Percentiles rank a stretch among this genome's conserved stretches.
Conservation (phyloP, 2,329 filamentous ascomycete species). For the Cryoendolithus antarcticus region DNA sequence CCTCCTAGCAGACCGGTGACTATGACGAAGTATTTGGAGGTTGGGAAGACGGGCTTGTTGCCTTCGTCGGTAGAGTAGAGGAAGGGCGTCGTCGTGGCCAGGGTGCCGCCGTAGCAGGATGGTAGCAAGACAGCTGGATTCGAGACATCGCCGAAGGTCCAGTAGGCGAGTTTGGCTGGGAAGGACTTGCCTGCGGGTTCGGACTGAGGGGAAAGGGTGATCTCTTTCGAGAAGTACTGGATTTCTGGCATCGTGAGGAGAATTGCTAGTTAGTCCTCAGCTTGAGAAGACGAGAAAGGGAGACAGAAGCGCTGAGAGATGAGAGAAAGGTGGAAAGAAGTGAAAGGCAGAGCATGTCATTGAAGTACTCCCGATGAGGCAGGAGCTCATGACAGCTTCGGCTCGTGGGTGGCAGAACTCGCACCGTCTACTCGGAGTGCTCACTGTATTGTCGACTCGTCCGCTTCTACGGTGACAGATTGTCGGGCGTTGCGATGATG, state of each 20-base stretch:
- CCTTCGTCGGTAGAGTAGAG: slow-evolving; percentile 23
- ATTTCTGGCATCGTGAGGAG: slow-evolving; percentile 13
- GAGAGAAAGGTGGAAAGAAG: too few species aligned
- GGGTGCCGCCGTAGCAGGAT: slow-evolving; percentile 43
- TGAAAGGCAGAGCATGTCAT: too few species aligned
- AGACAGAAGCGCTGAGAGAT: too few species aligned
- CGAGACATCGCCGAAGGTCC: slow-evolving; percentile 28
- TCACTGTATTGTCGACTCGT: too few species aligned
- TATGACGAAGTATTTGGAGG: background rate
- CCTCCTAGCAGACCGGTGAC: background rate
- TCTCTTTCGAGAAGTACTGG: slow-evolving; percentile 14
- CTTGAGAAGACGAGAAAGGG: background rate
- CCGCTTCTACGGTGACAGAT: too few species aligned
- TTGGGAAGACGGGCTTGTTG: slow-evolving; percentile 31
- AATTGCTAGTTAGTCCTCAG: too few species aligned
- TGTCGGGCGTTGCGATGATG: too few species aligned
- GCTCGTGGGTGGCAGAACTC: too few species aligned
- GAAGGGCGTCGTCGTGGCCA: slow-evolving; percentile 39
- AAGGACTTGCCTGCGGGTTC: slow-evolving; percentile 12
- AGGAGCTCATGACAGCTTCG: too few species aligned
- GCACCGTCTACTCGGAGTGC: too few species aligned
- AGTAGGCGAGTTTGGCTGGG: slow-evolving; percentile 28
- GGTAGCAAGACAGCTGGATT: slow-evolving; percentile 37
- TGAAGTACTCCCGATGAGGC: too few species aligned
- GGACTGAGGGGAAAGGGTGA: slow-evolving; percentile 15